A percentile compares a stretch with the other conserved stretches of the same genome.
These are phyloP conservation scores for Asterochloris sp. DNA, from an alignment of 139 green algal genomes.

Conservation along the genomic window DNA sequence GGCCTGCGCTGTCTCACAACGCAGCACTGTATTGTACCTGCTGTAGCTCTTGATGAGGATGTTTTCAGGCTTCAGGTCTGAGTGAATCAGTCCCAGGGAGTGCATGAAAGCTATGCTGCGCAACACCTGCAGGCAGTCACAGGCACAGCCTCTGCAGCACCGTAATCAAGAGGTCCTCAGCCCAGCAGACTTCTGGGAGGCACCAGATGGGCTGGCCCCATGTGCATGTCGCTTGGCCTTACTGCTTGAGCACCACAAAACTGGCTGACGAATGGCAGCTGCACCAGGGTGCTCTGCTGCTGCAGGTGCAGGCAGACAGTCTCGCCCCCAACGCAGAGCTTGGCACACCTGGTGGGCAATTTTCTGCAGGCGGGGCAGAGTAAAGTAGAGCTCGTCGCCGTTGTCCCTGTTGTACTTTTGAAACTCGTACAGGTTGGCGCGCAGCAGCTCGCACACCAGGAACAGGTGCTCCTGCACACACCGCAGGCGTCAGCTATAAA, in stretches of 20 bases:
- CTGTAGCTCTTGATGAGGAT: slow-evolving; percentile 91
- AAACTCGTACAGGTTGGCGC: slow-evolving; percentile 97
- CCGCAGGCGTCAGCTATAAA: no score
- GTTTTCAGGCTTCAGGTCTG: slow-evolving; percentile 98
- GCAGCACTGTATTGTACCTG: slow-evolving; percentile 32
- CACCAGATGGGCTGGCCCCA: no score
- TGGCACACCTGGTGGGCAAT: slow-evolving; percentile 74
- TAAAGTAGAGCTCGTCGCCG: slow-evolving; percentile 83
- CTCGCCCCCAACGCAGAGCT: background rate
- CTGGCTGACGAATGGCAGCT: background rate
- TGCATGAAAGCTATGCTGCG: slow-evolving; percentile 86
- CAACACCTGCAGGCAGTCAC: slow-evolving; percentile 49
- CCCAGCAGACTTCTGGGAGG: no score
- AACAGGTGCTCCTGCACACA: slow-evolving; percentile 90
- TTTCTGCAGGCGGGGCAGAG: slow-evolving; percentile 73
- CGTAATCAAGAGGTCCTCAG: no score
- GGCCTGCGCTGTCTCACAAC: no score
- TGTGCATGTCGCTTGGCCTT: background rate
- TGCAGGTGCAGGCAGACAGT: background rate
- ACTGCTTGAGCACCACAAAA: background rate
- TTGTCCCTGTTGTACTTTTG: slow-evolving; percentile 91
- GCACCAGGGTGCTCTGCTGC: background rate
- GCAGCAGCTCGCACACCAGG: slow-evolving; percentile 95
- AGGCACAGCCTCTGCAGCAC: background rate
- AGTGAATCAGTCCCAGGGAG: slow-evolving; percentile 86